Evolutionary conservation across 345 rosid genomes (phyloP).

Genomic region (Diplotaxis tenuifolia): DNA sequence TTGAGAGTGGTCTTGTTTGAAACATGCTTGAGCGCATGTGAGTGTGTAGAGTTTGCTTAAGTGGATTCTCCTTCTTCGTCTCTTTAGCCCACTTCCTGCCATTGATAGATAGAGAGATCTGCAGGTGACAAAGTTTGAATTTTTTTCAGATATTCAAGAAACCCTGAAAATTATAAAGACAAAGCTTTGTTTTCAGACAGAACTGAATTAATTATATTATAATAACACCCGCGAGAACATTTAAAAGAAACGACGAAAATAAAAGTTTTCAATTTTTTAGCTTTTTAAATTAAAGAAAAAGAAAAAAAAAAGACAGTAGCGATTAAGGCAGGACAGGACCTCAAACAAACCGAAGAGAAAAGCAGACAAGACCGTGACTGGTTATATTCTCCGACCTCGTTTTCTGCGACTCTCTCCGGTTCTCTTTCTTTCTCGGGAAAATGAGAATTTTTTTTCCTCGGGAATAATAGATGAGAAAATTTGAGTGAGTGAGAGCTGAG

Average conservation of each 20-base stretch:
- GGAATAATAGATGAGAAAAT: slow-evolving; percentile 30
- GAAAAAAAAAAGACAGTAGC: slow-evolving; percentile 15
- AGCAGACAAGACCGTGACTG: slow-evolving; percentile 38
- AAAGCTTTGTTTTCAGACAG: not conserved
- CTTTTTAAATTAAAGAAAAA: not conserved
- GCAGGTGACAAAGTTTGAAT: slow-evolving; percentile 9
- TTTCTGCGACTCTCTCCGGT: slow-evolving; percentile 9
- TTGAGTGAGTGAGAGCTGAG: slow-evolving; percentile 19
- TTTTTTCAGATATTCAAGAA: slow-evolving; percentile 26
- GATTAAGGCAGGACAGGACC: slow-evolving; percentile 30
- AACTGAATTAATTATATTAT: slow-evolving; percentile 6
- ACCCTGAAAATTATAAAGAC: not conserved
- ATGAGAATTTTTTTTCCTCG: slow-evolving; percentile 19
- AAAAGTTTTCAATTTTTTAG: not conserved
- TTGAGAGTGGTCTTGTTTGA: slow-evolving; percentile 67
- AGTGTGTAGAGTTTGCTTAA: slow-evolving; percentile 72
- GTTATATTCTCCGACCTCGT: slow-evolving; percentile 23
- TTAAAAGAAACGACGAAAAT: slow-evolving; percentile 26
- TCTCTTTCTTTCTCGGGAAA: slow-evolving; percentile 28
- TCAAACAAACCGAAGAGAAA: slow-evolving; percentile 30
- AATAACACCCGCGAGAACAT: slow-evolving; percentile 32
- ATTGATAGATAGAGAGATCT: slow-evolving; percentile 34
- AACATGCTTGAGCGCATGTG: slow-evolving; percentile 52
- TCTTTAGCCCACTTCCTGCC: slow-evolving; percentile 46
- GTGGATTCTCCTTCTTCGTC: slow-evolving; percentile 48